Evolutionary conservation across 2,329 filamentous ascomycete species (phyloP), one percentile per base, ranked within the genome.

Genomic region (Paramyrothecium sp.): DNA sequence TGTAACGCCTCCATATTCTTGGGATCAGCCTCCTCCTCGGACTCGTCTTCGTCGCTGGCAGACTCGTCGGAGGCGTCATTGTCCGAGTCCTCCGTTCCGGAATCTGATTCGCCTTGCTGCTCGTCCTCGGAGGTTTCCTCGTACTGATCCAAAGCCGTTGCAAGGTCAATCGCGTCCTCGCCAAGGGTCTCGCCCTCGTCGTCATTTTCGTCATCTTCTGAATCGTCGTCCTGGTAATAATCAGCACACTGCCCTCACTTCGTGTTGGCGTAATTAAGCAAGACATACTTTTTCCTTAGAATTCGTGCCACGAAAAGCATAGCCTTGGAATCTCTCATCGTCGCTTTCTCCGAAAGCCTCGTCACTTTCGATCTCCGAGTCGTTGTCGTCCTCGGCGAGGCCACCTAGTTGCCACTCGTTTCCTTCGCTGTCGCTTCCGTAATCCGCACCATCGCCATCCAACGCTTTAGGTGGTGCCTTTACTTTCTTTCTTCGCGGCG

Each of bases 291-390:
- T 69, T 53, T 55, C 58, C 47, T 71, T 69, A 55, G 72, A 61
- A 52, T 73, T 75, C 65, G 77, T 80, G 12, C 81, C 82, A 1
- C 81, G 67, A 59, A 87, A 86, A 0, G 78, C 67, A 66, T 89
- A 96, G 12, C 87, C 90, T 61, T 92, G 86, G 63, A 96, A 96
- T 61, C 82, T 84, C 69, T 96, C 93, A 67, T 95, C 88, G 67
- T 97, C 93, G 66, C 91, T 95, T 62, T 91, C 88, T 3, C 92
- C 91, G 79, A 97, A 92, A 2, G 94, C 93, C 67, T 96, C 91
- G 69, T 88, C 85, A 64, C 83, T 86, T 63, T 88, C 86, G 54
- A 87, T 83, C 58, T 87, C 85, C 5, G 84, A 87, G 63, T 88
- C 85, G 20, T 87, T 81, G 41, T 87, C 84, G 33, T 82, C 81